phyloP scores from a whole-genome alignment of 2,329 filamentous ascomycete genomes.

The Periconia sp. region DNA sequence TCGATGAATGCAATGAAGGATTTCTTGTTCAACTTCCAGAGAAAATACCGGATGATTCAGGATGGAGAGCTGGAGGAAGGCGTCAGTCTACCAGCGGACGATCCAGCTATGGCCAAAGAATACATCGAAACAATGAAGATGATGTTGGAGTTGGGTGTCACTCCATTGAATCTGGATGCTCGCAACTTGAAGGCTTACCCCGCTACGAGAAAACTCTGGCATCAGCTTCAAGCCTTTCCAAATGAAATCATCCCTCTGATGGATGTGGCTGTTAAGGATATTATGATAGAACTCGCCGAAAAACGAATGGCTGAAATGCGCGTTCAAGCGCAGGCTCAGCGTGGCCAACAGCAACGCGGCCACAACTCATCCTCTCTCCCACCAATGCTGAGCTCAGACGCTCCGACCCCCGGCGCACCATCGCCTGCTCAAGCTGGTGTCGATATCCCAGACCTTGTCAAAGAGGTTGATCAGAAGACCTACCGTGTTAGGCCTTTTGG shows the following conservation, averaged over 20 bases:
- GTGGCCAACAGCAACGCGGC: slow-evolving; percentile 45
- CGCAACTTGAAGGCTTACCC: slow-evolving; percentile 91
- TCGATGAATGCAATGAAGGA: slow-evolving; percentile 86
- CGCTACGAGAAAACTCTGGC: slow-evolving; percentile 88
- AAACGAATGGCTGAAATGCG: slow-evolving; percentile 74
- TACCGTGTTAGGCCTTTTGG: slow-evolving; percentile 92
- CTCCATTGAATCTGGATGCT: slow-evolving; percentile 83
- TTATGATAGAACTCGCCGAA: slow-evolving; percentile 86
- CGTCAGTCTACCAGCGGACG: slow-evolving; percentile 66
- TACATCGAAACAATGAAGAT: slow-evolving; percentile 85
- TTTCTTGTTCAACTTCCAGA: slow-evolving; percentile 87
- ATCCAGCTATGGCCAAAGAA: slow-evolving; percentile 75
- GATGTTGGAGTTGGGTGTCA: slow-evolving; percentile 85
- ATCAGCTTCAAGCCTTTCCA: slow-evolving; percentile 90
- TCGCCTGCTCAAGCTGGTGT: slow-evolving; percentile 39
- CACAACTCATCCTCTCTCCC: slow-evolving; percentile 70
- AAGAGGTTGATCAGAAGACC: slow-evolving; percentile 75
- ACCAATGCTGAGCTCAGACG: slow-evolving; percentile 78
- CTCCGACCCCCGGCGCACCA: slow-evolving; percentile 49
- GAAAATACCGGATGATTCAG: slow-evolving; percentile 89
- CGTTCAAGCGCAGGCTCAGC: slow-evolving; percentile 57
- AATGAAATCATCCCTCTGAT: slow-evolving; percentile 96
- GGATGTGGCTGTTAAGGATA: slow-evolving; percentile 91
- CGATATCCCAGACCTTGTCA: slow-evolving; percentile 68
- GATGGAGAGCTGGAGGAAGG: slow-evolving; percentile 76